These are phyloP conservation scores for Boletus albobrunnescens DNA, from an alignment of 1,284 basidiomycete species.

Conservation along the genomic window DNA sequence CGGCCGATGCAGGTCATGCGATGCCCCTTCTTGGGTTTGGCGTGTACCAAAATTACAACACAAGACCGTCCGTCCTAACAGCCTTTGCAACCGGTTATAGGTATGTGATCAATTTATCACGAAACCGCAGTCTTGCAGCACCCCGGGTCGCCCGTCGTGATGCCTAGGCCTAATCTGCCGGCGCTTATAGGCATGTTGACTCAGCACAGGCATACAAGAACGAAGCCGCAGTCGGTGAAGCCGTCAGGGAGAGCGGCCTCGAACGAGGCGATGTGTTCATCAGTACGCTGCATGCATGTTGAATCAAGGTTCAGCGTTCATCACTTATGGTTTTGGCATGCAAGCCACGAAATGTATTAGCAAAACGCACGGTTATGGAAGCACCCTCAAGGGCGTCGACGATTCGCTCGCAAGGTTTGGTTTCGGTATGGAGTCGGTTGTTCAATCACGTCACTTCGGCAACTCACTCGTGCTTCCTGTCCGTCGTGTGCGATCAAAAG, in stretches of 20 bases:
- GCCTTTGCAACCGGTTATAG: constrained; percentile 76
- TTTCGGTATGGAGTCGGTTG: constrained; percentile 39
- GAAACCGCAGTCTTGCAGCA: not conserved
- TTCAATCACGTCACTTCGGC: constrained; percentile 8
- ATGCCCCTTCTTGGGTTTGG: constrained; percentile 83
- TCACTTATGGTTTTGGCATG: constrained; percentile 11
- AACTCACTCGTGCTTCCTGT: not conserved
- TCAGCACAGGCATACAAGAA: constrained; percentile 74
- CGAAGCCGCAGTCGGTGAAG: constrained; percentile 61
- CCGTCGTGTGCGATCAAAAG: constrained; percentile 30
- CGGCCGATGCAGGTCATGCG: constrained; percentile 39
- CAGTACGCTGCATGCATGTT: constrained; percentile 43
- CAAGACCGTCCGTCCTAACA: constrained; percentile 55
- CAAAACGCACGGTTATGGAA: constrained; percentile 54
- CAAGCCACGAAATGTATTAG: constrained; percentile 62
- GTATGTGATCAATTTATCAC: constrained; percentile 34
- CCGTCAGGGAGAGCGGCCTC: constrained; percentile 52
- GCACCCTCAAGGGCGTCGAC: constrained; percentile 52
- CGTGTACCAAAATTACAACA: constrained; percentile 69
- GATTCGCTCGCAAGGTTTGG: constrained; percentile 52
- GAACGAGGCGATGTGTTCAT: constrained; percentile 60
- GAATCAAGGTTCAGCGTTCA: not conserved
- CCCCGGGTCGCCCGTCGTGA: not conserved
- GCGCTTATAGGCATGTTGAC: constrained; percentile 54
- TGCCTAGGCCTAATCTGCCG: not conserved